Percentiles rank a stretch among this genome's conserved stretches.
Conservation (phyloP, 1,139 yeast genomes). For the Torulaspora globosa region DNA sequence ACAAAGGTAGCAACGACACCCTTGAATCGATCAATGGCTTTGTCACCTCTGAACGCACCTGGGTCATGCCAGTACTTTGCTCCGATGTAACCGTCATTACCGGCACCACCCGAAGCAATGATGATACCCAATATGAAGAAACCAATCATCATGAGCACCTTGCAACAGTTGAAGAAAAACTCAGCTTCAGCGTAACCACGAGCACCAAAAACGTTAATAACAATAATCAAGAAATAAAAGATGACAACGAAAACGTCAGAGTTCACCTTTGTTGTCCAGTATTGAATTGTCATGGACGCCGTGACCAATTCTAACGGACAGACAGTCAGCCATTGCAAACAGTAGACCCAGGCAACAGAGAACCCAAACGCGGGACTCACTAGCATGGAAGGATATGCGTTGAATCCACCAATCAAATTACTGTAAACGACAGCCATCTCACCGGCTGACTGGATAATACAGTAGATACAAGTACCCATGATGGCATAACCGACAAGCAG, state of each 20-base stretch:
- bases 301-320: slow-evolving; percentile 75
- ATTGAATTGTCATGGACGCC: slow-evolving; percentile 65
- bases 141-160: slow-evolving; percentile 59
- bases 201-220: slow-evolving; percentile 64
- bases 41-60: slow-evolving; percentile 48
- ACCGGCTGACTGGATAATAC: slow-evolving; percentile 79
- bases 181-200: slow-evolving; percentile 75
- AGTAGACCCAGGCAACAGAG: slow-evolving; percentile 77
- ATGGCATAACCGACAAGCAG: slow-evolving; percentile 64
- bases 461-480: slow-evolving; percentile 66
- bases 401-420: slow-evolving; percentile 77
- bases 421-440: slow-evolving; percentile 71
- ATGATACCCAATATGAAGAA: slow-evolving; percentile 61
- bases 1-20: slow-evolving; percentile 83
- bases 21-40: slow-evolving; percentile 46
- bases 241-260: slow-evolving; percentile 65
- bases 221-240: slow-evolving; percentile 57
- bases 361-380: slow-evolving; percentile 77
- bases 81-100: slow-evolving; percentile 59
- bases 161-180: slow-evolving; percentile 54
- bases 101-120: slow-evolving; percentile 66
- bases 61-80: slow-evolving; percentile 58
- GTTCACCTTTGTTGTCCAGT: slow-evolving; percentile 43
- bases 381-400: slow-evolving; percentile 61
- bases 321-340: slow-evolving; percentile 74